Evolutionary conservation across 495 filamentous ascomycete genomes (phyloP).

Genomic region (Letharia columbiana): DNA sequence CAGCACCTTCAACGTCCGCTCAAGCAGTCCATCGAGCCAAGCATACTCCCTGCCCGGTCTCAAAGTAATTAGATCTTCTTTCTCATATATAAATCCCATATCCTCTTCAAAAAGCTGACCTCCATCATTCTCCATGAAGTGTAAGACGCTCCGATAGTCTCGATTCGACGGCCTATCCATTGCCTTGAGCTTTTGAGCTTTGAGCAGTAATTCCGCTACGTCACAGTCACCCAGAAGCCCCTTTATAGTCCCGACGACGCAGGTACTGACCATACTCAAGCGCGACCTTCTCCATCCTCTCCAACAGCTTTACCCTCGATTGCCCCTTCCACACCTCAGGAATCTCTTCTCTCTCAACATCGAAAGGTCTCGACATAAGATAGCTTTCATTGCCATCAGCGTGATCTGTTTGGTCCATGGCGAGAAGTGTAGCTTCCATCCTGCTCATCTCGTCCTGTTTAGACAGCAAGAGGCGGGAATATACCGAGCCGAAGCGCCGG

Average conservation of each 20-base stretch:
- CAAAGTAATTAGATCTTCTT: slow-evolving; percentile 37
- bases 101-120: slow-evolving; percentile 29
- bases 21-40: slow-evolving; percentile 34
- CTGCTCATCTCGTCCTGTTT: slow-evolving; percentile 26
- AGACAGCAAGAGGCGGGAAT: slow-evolving; percentile 23
- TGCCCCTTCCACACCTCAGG: slow-evolving; percentile 5
- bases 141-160: slow-evolving; percentile 33
- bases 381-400: slow-evolving; percentile 6
- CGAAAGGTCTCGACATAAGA: slow-evolving; percentile 12
- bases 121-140: slow-evolving; percentile 29
- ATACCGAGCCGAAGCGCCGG: slow-evolving; percentile 23
- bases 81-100: slow-evolving; percentile 30
- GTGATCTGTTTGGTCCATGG: slow-evolving; percentile 21
- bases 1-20: slow-evolving; percentile 25
- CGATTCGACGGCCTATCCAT: slow-evolving; percentile 30
- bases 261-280: slow-evolving; percentile 31
- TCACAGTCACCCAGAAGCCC: not conserved
- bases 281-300: slow-evolving; percentile 27
- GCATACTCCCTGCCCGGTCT: slow-evolving; percentile 33
- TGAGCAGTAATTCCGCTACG: slow-evolving; percentile 31
- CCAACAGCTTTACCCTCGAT: slow-evolving; percentile 27
- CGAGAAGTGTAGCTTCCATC: slow-evolving; percentile 19
- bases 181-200: slow-evolving; percentile 29
- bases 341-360: slow-evolving; percentile 9
- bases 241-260: not conserved